phyloP scores from a whole-genome alignment of 768 basidiomycete species.

The Pleurotus citrinopileatus region DNA sequence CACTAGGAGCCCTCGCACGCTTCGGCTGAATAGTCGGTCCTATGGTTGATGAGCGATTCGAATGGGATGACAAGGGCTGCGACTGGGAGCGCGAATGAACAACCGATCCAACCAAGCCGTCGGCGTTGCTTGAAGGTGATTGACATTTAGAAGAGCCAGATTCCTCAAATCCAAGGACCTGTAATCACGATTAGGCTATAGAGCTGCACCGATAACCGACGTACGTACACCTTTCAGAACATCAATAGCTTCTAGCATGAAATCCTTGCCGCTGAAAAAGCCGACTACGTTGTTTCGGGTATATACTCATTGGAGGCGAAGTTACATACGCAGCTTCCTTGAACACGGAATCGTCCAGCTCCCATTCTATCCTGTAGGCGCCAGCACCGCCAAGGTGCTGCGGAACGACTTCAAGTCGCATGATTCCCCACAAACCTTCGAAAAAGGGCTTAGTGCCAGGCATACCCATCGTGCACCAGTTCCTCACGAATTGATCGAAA shows the following conservation, averaged over 20 bases:
- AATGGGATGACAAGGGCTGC: conserved; percentile 44
- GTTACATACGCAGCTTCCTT: conserved; percentile 86
- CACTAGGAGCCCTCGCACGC: conserved; percentile 72
- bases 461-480: conserved; percentile 85
- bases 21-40: conserved; percentile 48
- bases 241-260: conserved; percentile 90
- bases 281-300: conserved; percentile 17
- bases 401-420: conserved; percentile 81
- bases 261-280: conserved; percentile 77
- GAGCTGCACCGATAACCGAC: conserved; percentile 14
- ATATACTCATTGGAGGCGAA: conserved; percentile 14
- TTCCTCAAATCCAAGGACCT: conserved; percentile 13
- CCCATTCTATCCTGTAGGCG: conserved; percentile 73
- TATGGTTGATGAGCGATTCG: conserved; percentile 36
- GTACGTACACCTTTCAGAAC: conserved; percentile 84
- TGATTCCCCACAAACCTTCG: conserved; percentile 69
- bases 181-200: conserved; percentile 7
- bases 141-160: conserved; percentile 33
- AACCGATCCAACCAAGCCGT: conserved; percentile 32
- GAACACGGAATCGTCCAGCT: conserved; percentile 92
- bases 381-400: conserved; percentile 82
- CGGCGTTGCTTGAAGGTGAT: conserved; percentile 26
- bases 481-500: conserved; percentile 69
- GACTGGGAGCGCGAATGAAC: conserved; percentile 57
- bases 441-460: conserved; percentile 92